Evolutionary conservation across 2,329 filamentous ascomycete species (phyloP), one percentile per base, ranked within the genome.

Genomic region (Apiospora hydei): DNA sequence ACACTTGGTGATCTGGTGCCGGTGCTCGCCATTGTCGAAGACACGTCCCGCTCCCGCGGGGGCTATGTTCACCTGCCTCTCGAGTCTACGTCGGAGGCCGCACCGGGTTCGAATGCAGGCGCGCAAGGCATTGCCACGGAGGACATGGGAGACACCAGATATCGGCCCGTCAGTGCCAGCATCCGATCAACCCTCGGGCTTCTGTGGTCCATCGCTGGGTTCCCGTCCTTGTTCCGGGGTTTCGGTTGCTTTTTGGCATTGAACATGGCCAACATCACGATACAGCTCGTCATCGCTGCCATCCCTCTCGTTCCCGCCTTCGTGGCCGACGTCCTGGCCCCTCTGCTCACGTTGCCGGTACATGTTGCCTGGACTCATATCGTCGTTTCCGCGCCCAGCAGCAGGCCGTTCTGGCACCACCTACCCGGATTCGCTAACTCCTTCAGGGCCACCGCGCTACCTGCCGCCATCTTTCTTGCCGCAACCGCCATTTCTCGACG

Each of bases 281-380:
- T 89, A 34, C 77, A 83, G 69, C 80, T 80, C 70, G 76, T 88
- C 73, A 77, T 92, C 44, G 76, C 83, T 70, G 78, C 82, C 11
- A 75, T 75, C 51, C 46, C 78, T 53, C 71, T 83, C 57, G 78
- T 88, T 41, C 82, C 73, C 75, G 83, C 74, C 79, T 82, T 77
- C 30, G 24, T 93, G 71, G 84, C 84, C 69, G 85, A 86, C 71
- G 84, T 91, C 69, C 71, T 92, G 67, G 85, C 89, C 30, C 85
- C 88, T 67, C 82, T 95, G 49, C 80, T 88, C 38, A 84, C 93
- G 67, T 87, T 92, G 61, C 92, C 92, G 78, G 80, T 95, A 73
- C 87, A 89, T 80, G 88, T 94, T 76, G 88, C 89, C 69, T 97
- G 95, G 94, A 93, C 94, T 4, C 94, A 97, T 81, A 90, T 92